Evolutionary conservation across 768 basidiomycete genomes (phyloP).

Genomic region (Panaeolus papilionaceus): DNA sequence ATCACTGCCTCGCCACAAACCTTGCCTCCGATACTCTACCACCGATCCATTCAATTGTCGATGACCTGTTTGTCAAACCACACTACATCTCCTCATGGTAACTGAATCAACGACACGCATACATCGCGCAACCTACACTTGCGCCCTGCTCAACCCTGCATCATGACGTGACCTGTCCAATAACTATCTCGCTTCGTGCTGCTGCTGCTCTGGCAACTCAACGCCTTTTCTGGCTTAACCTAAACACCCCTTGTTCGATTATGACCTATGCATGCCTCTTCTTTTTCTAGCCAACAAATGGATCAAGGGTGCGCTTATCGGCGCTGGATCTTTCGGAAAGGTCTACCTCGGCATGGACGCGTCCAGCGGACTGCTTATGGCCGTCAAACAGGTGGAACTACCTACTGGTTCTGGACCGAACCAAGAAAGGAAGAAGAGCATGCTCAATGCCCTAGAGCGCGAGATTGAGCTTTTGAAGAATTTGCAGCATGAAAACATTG

Average conservation of each 20-base stretch:
- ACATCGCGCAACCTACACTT: not conserved
- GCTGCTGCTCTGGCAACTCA: not conserved
- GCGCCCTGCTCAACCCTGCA: not conserved
- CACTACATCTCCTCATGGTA: not conserved
- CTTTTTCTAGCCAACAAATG: constrained; percentile 77
- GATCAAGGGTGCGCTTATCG: constrained; percentile 96
- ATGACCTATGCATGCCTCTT: not conserved
- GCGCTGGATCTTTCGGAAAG: constrained; percentile 93
- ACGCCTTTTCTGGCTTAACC: constrained; percentile 18
- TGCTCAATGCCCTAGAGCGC: constrained; percentile 89
- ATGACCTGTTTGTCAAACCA: constrained; percentile 1
- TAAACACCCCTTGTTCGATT: constrained; percentile 1
- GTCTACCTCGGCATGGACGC: constrained; percentile 97
- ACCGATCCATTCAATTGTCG: constrained; percentile 1
- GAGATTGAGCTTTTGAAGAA: constrained; percentile 95
- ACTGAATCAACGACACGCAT: not conserved
- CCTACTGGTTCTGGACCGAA: constrained; percentile 84
- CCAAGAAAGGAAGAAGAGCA: constrained; percentile 91
- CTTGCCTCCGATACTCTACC: not conserved
- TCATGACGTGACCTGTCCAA: not conserved
- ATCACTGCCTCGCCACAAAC: not conserved
- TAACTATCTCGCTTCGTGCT: not conserved
- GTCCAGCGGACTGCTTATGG: constrained; percentile 89
- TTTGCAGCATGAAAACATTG: constrained; percentile 94
- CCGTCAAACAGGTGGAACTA: constrained; percentile 96